Conservation (phyloP, 768 basidiomycete species). For the Naganishia friedmannii region DNA sequence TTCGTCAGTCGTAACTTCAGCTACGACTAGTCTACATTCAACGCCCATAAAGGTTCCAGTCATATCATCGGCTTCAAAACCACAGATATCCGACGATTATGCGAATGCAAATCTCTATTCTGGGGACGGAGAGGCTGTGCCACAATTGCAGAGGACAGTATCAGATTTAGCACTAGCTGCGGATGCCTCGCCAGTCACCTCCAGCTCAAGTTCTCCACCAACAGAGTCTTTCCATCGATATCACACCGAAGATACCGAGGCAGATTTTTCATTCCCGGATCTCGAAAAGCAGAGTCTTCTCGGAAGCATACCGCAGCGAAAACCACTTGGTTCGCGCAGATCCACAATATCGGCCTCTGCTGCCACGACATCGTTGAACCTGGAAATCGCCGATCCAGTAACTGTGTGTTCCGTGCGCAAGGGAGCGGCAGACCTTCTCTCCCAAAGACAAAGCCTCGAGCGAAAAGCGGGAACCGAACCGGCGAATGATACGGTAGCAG, state of each 20-base stretch:
- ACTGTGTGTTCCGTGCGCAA: background rate
- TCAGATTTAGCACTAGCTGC: background rate
- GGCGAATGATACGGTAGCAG: background rate
- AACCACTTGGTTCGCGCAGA: conserved; percentile 9
- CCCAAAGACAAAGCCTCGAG: background rate
- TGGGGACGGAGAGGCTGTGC: background rate
- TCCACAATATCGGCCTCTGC: conserved; percentile 16
- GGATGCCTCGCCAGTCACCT: background rate
- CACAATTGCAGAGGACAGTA: conserved; percentile 1
- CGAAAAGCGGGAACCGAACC: background rate
- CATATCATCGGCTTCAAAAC: background rate
- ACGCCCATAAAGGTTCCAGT: conserved; percentile 12
- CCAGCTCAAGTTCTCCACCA: background rate
- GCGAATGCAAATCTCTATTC: background rate
- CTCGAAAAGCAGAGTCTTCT: no score
- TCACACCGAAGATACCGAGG: no score
- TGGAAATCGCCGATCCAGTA: conserved; percentile 8
- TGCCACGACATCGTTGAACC: conserved; percentile 6
- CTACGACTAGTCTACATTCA: background rate
- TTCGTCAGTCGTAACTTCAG: conserved; percentile 1
- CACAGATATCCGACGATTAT: conserved; percentile 1
- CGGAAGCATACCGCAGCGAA: background rate
- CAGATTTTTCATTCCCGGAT: background rate
- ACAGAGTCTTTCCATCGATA: background rate
- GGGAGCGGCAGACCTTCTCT: background rate